Conservation (phyloP, 805 yeast genomes). For the Nakazawaea wickerhamii region DNA sequence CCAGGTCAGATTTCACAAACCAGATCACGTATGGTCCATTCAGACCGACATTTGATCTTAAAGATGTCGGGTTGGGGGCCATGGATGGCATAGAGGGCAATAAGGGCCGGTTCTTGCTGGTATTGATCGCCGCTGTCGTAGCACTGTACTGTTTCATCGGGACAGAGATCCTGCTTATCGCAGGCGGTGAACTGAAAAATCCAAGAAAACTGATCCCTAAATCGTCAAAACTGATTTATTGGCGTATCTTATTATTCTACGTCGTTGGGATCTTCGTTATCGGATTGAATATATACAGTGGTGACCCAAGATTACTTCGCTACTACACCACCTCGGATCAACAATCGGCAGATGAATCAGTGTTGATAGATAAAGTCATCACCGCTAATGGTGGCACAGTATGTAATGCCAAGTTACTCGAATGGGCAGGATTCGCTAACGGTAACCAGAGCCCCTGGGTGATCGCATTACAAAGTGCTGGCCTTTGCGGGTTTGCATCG, state of each 20-base stretch:
- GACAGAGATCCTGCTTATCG: slow-evolving; percentile 75
- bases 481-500: slow-evolving; percentile 45
- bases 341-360: slow-evolving; percentile 14
- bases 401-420: slow-evolving; percentile 20
- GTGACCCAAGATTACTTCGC: slow-evolving; percentile 66
- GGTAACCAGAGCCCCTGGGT: slow-evolving; percentile 55
- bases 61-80: slow-evolving; percentile 55
- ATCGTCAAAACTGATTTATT: slow-evolving; percentile 74
- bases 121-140: slow-evolving; percentile 55
- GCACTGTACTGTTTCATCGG: slow-evolving; percentile 78
- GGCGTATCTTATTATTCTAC: slow-evolving; percentile 63
- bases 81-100: slow-evolving; percentile 56
- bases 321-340: slow-evolving; percentile 35
- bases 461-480: slow-evolving; percentile 49
- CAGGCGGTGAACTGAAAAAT: slow-evolving; percentile 78
- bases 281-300: slow-evolving; percentile 69
- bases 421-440: slow-evolving; percentile 34
- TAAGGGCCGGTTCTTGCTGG: slow-evolving; percentile 54
- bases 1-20: slow-evolving; percentile 38
- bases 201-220: slow-evolving; percentile 78
- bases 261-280: slow-evolving; percentile 63
- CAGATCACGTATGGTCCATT: slow-evolving; percentile 63
- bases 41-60: slow-evolving; percentile 64
- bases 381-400: slow-evolving; percentile 22
- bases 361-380: slow-evolving; percentile 14